Base-by-base conservation (phyloP, 1,284 basidiomycete species). In the Microbotryum lychnidis-dioicae region DNA sequence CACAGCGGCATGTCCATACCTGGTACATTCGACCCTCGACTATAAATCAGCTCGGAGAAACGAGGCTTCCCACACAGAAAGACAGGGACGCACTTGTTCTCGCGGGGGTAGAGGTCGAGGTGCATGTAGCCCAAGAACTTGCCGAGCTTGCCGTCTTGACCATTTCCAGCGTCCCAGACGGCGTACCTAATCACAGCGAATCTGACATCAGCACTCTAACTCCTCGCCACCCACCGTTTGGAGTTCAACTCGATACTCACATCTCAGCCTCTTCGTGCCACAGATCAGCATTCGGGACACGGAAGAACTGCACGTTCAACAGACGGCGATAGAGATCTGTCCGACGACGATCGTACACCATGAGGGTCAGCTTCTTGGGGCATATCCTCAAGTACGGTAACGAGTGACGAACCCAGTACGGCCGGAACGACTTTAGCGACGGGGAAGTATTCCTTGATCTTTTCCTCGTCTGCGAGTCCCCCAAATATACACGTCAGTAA, bases 1-100 rank as follows among this genome's bases (percentile, higher is more conserved):
- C 0, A 91, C 87, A 0, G 89, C 88, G 0, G 89, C 89, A 76
- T 92, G 89, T 6, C 85, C 83, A 73, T 89, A 91, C 73, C 91
- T 91, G 51, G 25, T 23, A 76, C 91, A 88, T 14, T 85, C 83
- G 73, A 88, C 90, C 73, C 90, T 91, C 49, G n/a, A 1, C 3
- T 31, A 29, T 31, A 29, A 42, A 21, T 14, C n/a, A 33, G 47
- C 20, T 16, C 10, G 53, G 20, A 5, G 25, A 3, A 29, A 4
- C 16, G 21, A 18, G 9, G 23, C 12, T 6, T 1, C 0, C n/a
- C 20, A 12, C 12, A 31, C 42, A 44, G 56, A 46, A 45, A 25
- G 31, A 5, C 14, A 12, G 18, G 33, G 45, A 45, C 48, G 56
- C 25, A 46, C 57, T 69, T 71, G 56, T 63, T 61, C 33, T 66